These are phyloP conservation scores for Saccharomyces mikatae DNA, from an alignment of 805 yeast species.

Conservation along the genomic window DNA sequence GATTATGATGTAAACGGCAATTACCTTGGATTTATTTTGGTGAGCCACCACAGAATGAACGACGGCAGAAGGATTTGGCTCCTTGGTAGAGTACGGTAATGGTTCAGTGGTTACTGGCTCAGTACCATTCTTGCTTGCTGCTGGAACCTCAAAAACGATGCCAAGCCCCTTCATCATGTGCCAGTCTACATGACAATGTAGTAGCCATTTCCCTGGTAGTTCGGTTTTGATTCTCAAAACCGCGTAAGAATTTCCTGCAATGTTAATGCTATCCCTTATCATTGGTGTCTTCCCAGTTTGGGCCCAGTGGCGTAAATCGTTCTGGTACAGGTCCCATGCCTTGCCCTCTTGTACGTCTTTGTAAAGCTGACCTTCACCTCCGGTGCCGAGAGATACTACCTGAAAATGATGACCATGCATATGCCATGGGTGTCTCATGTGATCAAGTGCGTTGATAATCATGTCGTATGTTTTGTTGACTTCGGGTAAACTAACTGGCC, in stretches of 20 bases:
- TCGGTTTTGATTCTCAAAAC: conserved; percentile 53
- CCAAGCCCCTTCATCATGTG: conserved; percentile 61
- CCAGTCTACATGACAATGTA: conserved; percentile 75
- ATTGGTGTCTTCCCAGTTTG: conserved; percentile 39
- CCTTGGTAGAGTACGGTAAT: background rate
- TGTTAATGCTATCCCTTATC: conserved; percentile 54
- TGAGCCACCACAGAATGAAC: background rate
- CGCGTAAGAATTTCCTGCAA: conserved; percentile 50
- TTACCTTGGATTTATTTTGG: conserved; percentile 9
- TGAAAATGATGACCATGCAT: conserved; percentile 55
- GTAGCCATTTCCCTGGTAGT: conserved; percentile 72
- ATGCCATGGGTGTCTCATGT: conserved; percentile 60
- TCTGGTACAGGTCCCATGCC: conserved; percentile 33
- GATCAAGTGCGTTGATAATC: conserved; percentile 58
- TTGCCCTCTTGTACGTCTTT: conserved; percentile 31
- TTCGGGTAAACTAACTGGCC: conserved; percentile 34
- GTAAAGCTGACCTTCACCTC: conserved; percentile 34
- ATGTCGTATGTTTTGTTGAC: conserved; percentile 33
- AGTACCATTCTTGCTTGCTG: background rate
- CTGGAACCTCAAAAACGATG: conserved; percentile 37
- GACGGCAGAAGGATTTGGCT: background rate
- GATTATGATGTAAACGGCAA: conserved; percentile 13
- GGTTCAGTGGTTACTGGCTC: background rate
- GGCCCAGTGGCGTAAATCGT: conserved; percentile 18
- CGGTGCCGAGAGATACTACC: conserved; percentile 38